A percentile compares a stretch with the other conserved stretches of the same genome.
Evolutionary conservation across 805 yeast species (phyloP).

Genomic region (Wickerhamiella sergipiensis): DNA sequence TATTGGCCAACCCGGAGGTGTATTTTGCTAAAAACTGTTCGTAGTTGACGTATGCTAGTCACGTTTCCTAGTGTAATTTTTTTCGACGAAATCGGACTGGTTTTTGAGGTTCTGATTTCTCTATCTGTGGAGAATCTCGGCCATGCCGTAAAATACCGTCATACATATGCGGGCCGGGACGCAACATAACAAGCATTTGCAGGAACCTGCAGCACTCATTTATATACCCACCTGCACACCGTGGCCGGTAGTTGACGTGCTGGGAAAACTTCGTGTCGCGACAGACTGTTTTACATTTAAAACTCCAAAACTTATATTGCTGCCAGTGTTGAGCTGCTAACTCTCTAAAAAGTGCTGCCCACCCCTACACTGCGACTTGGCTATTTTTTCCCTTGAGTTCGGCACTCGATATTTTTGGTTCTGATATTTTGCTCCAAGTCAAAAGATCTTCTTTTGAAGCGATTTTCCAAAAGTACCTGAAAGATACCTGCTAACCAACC

Average conservation of each 20-base stretch:
- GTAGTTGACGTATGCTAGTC: not conserved
- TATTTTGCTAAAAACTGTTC: not conserved
- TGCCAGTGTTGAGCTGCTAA: not conserved
- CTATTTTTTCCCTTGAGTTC: not conserved
- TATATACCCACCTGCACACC: not conserved
- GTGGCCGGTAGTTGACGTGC: not conserved
- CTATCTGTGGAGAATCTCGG: not conserved
- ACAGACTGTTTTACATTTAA: not conserved
- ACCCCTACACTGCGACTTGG: not conserved
- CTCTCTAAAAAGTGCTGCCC: not conserved
- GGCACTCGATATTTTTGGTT: not conserved
- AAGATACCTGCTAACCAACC: not conserved
- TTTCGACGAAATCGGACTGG: not conserved
- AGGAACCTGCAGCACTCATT: not conserved
- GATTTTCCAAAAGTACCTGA: not conserved
- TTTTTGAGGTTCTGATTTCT: not conserved
- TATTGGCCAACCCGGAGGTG: not conserved
- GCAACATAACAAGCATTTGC: not conserved
- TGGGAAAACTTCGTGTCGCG: not conserved
- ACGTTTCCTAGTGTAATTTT: not conserved
- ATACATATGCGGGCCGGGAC: not conserved
- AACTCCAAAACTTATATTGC: not conserved
- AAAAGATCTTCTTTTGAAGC: not conserved
- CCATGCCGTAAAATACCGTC: not conserved
- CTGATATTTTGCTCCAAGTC: not conserved